A percentile compares a stretch with the other conserved stretches of the same genome.
phyloP scores from a whole-genome alignment of 2,329 filamentous ascomycete species.

The Apiospora rasikravindrae region DNA sequence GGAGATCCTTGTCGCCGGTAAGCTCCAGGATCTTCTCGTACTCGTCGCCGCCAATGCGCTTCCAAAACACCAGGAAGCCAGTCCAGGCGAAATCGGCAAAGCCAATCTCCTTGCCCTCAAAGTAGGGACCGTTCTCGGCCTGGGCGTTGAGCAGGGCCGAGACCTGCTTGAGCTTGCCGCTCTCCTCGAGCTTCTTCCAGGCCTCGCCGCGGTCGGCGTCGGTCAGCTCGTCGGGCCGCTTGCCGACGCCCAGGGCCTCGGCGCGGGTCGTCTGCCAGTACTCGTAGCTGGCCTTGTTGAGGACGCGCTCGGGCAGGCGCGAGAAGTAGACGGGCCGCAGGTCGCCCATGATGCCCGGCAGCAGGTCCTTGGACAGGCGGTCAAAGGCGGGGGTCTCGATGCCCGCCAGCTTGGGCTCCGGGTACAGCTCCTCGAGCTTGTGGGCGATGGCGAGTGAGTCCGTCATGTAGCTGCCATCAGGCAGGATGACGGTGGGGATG shows the following conservation, averaged over 20 bases:
- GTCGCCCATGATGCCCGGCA: conserved; percentile 38
- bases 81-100: conserved; percentile 66
- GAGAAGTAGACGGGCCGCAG: conserved; percentile 52
- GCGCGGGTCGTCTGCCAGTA: conserved; percentile 63
- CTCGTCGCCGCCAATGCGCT: conserved; percentile 40
- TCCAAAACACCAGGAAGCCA: conserved; percentile 44
- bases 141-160: conserved; percentile 59
- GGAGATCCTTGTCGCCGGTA: conserved; percentile 43
- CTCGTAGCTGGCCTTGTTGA: conserved; percentile 54
- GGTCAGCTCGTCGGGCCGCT: conserved; percentile 56
- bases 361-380: conserved; percentile 47
- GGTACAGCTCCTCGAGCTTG: conserved; percentile 63
- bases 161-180: conserved; percentile 36
- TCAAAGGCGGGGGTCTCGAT: conserved; percentile 57
- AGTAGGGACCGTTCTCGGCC: conserved; percentile 59
- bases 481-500: conserved; percentile 43
- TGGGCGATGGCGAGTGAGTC: conserved; percentile 66
- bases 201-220: conserved; percentile 54
- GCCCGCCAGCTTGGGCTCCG: conserved; percentile 58
- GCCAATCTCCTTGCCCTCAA: conserved; percentile 59
- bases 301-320: conserved; percentile 53
- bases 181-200: conserved; percentile 48
- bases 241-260: conserved; percentile 55
- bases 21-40: conserved; percentile 43
- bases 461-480: conserved; percentile 64